Base-by-base conservation (phyloP, 2,329 filamentous ascomycete genomes). In the Dactylonectria macrodidyma region DNA sequence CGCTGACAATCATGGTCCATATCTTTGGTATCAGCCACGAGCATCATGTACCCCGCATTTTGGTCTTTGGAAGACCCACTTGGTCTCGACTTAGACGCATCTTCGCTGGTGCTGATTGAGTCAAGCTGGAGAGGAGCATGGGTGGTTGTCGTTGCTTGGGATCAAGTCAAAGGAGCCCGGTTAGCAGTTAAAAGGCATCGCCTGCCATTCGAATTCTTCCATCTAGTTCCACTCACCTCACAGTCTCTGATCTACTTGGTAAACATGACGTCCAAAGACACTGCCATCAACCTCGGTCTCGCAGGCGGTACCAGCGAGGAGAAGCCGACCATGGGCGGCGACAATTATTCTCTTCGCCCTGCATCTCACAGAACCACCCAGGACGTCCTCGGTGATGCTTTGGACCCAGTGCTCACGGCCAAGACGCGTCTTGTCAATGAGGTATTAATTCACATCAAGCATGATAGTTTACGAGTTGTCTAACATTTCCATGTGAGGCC, bases 11-110 rank as follows among this genome's bases (percentile, higher is more conserved):
- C 10, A 38, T 3, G 12, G 36, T 2, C 36, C 12, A 11, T 38
- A 38, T 38, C 36, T 0, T 75, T 67, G 0, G 44, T 24, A 1
- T 50, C 60, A 78, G 71, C 55, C 77, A 79, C 44, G 81, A 79
- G 51, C 78, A 81, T 60, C 66, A 78, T 3, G 7, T 70, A n/a
- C 12, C 34, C 55, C 3, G 58, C 65, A 72, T 55, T 65, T 73
- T 62, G 11, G 51, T 16, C 5, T n/a, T 61, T 4, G 41, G 12
- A 10, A 34, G 36, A 38, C 11, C 36, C 36, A 38, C 36, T 38
- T 38, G 36, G 36, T 38, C 36, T 38, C 12, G 9, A 38, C 36
- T 38, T 11, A 38, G 36, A 11, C 12, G 36, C 3, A 38, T 11
- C 6, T 38, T 38, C 10, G 5, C 12, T 38, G 36, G 36, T 30